phyloP scores from a whole-genome alignment of 1,284 basidiomycete species.

The Puccinia novopanici region DNA sequence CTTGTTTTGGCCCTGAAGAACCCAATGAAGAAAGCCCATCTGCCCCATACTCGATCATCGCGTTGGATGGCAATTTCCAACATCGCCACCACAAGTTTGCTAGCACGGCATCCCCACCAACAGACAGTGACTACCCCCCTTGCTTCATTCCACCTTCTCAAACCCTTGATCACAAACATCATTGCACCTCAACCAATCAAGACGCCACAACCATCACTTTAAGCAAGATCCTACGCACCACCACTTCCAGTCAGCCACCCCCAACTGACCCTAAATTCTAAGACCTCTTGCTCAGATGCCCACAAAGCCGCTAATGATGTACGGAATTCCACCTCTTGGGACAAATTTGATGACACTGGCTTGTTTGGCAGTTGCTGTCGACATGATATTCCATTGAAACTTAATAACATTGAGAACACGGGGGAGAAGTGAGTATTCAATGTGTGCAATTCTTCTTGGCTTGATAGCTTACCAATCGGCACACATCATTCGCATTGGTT shows the following conservation, averaged over 20 bases:
- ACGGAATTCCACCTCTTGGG: background rate
- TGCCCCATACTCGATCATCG: background rate
- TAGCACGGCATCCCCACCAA: constrained; percentile 12
- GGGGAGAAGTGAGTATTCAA: constrained; percentile 22
- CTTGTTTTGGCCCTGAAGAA: constrained; percentile 21
- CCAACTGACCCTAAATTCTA: no score
- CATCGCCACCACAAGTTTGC: no score
- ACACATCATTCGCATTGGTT: no score
- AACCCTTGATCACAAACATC: background rate
- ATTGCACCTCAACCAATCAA: background rate
- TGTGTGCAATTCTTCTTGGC: no score
- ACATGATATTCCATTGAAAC: constrained; percentile 17
- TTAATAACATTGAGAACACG: background rate
- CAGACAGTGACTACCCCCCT: background rate
- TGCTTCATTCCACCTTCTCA: constrained; percentile 5
- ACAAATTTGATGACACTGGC: constrained; percentile 31
- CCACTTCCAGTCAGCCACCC: background rate
- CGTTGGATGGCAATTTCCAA: constrained; percentile 38
- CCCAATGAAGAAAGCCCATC: background rate
- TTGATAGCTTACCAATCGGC: background rate
- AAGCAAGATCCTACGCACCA: background rate
- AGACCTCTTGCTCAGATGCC: constrained; percentile 27
- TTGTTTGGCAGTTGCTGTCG: constrained; percentile 21
- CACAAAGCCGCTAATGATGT: constrained; percentile 22
- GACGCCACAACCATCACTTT: background rate